Evolutionary conservation across 768 basidiomycete genomes (phyloP).

Genomic region (Chalciporus pseudorubinellus): DNA sequence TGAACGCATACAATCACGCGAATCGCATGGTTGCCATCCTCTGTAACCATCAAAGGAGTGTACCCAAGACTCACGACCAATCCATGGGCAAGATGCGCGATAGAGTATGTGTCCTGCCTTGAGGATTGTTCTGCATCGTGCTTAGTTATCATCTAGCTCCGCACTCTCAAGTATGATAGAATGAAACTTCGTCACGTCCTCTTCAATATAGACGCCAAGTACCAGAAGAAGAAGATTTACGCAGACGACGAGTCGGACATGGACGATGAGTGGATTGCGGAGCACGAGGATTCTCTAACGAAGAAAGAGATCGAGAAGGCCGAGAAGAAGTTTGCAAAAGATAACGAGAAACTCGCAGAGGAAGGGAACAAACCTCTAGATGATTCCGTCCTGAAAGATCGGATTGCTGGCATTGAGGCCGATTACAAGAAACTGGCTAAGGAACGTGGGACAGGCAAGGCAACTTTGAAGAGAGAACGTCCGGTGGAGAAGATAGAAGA

Average conservation of each 20-base stretch:
- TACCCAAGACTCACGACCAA: constrained; percentile 88
- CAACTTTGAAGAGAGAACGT: constrained; percentile 61
- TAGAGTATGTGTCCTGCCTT: constrained; percentile 54
- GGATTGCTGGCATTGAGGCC: constrained; percentile 66
- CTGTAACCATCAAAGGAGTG: constrained; percentile 98
- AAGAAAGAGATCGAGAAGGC: constrained; percentile 84
- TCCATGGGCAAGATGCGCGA: constrained; percentile 94
- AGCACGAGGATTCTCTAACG: constrained; percentile 75
- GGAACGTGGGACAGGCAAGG: constrained; percentile 79
- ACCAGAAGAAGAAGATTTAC: constrained; percentile 79
- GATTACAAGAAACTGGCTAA: constrained; percentile 73
- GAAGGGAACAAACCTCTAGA: constrained; percentile 62
- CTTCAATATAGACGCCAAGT: constrained; percentile 73
- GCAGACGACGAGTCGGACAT: constrained; percentile 86
- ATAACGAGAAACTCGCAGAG: constrained; percentile 81
- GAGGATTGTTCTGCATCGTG: background rate
- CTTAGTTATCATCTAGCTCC: constrained; percentile 53
- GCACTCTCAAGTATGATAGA: constrained; percentile 89
- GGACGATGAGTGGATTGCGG: constrained; percentile 86
- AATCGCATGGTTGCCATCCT: constrained; percentile 96
- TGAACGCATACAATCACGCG: constrained; percentile 95
- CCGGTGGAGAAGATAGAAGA: constrained; percentile 79
- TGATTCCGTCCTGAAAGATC: constrained; percentile 64
- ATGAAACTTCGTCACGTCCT: constrained; percentile 94
- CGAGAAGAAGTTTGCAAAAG: constrained; percentile 93